These are phyloP conservation scores for Rhizopogon vesiculosus DNA, from an alignment of 768 basidiomycete genomes.

Conservation along the genomic window DNA sequence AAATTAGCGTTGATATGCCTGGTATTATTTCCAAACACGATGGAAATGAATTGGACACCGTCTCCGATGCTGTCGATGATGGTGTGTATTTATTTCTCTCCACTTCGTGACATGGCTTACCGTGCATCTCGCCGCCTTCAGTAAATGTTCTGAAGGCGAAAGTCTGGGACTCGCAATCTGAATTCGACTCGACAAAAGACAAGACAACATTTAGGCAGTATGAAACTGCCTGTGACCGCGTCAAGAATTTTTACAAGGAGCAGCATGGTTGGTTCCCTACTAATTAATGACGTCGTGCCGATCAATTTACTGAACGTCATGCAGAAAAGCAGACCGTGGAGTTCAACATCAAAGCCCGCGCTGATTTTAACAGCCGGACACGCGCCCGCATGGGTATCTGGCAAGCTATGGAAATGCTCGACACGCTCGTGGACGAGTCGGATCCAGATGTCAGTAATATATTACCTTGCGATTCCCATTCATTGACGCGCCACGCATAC, in stretches of 20 bases:
- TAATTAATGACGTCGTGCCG: background rate
- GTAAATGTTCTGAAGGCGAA: slow-evolving; percentile 69
- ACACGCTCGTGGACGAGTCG: slow-evolving; percentile 85
- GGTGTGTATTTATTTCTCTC: slow-evolving; percentile 26
- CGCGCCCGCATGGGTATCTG: slow-evolving; percentile 81
- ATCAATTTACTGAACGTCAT: background rate
- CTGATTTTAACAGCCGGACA: slow-evolving; percentile 61
- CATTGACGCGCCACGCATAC: slow-evolving; percentile 7
- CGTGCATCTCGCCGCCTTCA: slow-evolving; percentile 19
- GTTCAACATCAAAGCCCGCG: slow-evolving; percentile 77
- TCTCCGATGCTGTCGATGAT: slow-evolving; percentile 46
- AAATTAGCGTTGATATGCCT: slow-evolving; percentile 15
- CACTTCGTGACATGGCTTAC: background rate
- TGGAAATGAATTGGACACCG: slow-evolving; percentile 32
- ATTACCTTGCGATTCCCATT: background rate
- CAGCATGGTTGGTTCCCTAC: slow-evolving; percentile 54
- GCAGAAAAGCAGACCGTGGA: slow-evolving; percentile 84
- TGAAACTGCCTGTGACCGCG: slow-evolving; percentile 70
- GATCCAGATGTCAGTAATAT: slow-evolving; percentile 68
- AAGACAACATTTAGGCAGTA: slow-evolving; percentile 70
- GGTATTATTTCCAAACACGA: slow-evolving; percentile 14
- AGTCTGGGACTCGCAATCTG: slow-evolving; percentile 51
- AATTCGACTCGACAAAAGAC: slow-evolving; percentile 52
- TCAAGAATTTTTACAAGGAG: slow-evolving; percentile 73
- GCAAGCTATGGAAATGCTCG: slow-evolving; percentile 84